Evolutionary conservation across 202 grass and related monocot genomes (phyloP).

Genomic region (Schoenoplectus tabernaemontani): DNA sequence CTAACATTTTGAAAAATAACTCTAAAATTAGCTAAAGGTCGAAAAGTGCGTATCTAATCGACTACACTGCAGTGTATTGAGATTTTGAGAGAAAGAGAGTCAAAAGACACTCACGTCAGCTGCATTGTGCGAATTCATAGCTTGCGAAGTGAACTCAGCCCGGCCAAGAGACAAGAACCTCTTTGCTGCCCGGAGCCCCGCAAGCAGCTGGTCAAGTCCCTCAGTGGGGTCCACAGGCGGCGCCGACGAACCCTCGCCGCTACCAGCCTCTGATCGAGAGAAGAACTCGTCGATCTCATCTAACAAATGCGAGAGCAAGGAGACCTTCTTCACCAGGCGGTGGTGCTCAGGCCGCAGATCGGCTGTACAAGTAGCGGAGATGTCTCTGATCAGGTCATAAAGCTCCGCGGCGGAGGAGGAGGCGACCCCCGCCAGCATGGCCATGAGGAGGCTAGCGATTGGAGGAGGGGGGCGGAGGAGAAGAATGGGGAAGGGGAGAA

Average conservation of each 20-base stretch:
- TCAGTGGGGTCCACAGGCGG: background rate
- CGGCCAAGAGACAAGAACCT: constrained; percentile 49
- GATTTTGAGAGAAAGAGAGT: background rate
- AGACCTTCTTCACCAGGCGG: constrained; percentile 70
- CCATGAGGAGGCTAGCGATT: constrained; percentile 23
- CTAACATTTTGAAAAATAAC: background rate
- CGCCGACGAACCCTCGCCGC: constrained; percentile 12
- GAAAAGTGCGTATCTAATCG: background rate
- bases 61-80: background rate
- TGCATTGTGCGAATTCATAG: constrained; percentile 9
- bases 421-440: constrained; percentile 27
- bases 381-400: constrained; percentile 11
- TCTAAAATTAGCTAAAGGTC: background rate
- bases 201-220: constrained; percentile 41
- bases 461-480: constrained; percentile 7
- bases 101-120: constrained; percentile 16
- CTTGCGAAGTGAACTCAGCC: constrained; percentile 1
- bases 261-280: constrained; percentile 24
- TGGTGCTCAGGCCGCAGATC: constrained; percentile 59
- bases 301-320: constrained; percentile 70
- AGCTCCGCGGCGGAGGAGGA: constrained; percentile 45
- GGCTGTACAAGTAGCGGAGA: constrained; percentile 16
- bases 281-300: constrained; percentile 53
- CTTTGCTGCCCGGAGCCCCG: constrained; percentile 52
- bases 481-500: background rate